Percentiles rank a stretch among this genome's conserved stretches.
phyloP scores from a whole-genome alignment of 768 basidiomycete species.

The Multifurca ochricompacta region DNA sequence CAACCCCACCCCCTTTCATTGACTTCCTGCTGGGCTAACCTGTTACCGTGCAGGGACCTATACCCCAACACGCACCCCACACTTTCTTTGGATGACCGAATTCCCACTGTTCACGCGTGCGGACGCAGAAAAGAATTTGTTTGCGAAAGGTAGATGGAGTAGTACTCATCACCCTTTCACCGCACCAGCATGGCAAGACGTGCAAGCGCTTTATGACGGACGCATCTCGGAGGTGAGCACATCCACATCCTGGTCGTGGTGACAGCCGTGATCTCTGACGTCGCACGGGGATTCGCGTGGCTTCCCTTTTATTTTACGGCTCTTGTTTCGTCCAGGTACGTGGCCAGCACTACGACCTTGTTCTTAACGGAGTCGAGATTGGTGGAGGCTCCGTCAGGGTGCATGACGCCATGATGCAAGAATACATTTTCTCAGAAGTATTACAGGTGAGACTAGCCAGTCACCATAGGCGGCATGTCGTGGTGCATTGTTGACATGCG shows the following conservation, averaged over 20 bases:
- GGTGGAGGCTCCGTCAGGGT: constrained; percentile 92
- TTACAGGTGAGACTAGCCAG: constrained; percentile 48
- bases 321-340: constrained; percentile 51
- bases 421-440: constrained; percentile 67
- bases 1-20: constrained; percentile 4
- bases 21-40: background rate
- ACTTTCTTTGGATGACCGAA: constrained; percentile 94
- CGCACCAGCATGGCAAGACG: constrained; percentile 88
- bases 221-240: constrained; percentile 42
- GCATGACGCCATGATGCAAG: constrained; percentile 83
- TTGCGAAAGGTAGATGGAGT: constrained; percentile 84
- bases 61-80: constrained; percentile 47
- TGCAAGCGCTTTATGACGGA: constrained; percentile 66
- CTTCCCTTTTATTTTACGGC: background rate
- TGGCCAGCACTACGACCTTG: constrained; percentile 95
- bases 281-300: constrained; percentile 2
- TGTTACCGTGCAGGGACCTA: constrained; percentile 42
- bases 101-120: constrained; percentile 87
- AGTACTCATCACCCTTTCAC: constrained; percentile 96
- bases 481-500: background rate
- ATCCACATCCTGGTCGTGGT: background rate
- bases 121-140: constrained; percentile 80
- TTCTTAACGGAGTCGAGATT: constrained; percentile 88
- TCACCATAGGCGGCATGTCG: background rate
- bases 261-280: constrained; percentile 32